Conservation (phyloP, 768 basidiomycete species). For the Daedalea quercina region DNA sequence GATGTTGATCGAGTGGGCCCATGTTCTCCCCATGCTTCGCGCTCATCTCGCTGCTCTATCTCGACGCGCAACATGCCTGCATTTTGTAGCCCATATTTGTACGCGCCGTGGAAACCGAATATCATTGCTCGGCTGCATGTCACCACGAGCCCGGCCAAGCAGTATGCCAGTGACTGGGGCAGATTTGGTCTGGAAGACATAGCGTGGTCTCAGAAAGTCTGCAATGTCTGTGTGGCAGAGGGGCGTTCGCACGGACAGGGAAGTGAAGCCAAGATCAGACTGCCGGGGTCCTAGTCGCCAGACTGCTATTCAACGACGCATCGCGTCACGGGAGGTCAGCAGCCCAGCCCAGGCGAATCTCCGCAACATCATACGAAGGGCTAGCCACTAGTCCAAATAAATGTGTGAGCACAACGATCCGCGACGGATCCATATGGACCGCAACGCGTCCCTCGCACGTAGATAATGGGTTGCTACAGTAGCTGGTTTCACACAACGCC, state of each 20-base stretch:
- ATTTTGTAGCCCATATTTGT: too few relatives aligned
- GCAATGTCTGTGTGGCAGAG: too few relatives aligned
- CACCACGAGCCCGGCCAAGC: too few relatives aligned
- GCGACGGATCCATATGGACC: not conserved
- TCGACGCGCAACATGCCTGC: too few relatives aligned
- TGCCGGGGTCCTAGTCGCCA: constrained; percentile 12
- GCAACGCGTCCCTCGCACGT: not conserved
- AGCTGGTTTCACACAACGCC: not conserved
- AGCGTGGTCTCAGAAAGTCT: too few relatives aligned
- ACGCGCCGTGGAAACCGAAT: too few relatives aligned
- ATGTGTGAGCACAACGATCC: not conserved
- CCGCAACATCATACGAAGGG: constrained; percentile 3
- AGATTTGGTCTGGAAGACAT: too few relatives aligned
- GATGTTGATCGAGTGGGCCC: not conserved
- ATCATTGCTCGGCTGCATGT: too few relatives aligned
- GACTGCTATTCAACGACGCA: constrained; percentile 31
- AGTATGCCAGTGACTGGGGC: too few relatives aligned
- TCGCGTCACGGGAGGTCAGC: constrained; percentile 27
- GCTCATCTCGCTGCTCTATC: not conserved
- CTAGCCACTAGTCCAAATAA: constrained; percentile 1
- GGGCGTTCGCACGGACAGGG: too few relatives aligned
- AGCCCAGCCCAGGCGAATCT: constrained; percentile 8
- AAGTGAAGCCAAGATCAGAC: not conserved
- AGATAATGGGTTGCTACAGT: not conserved
- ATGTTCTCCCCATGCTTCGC: not conserved